Evolutionary conservation across 768 basidiomycete genomes (phyloP).

Genomic region (Crepidotus variabilis): DNA sequence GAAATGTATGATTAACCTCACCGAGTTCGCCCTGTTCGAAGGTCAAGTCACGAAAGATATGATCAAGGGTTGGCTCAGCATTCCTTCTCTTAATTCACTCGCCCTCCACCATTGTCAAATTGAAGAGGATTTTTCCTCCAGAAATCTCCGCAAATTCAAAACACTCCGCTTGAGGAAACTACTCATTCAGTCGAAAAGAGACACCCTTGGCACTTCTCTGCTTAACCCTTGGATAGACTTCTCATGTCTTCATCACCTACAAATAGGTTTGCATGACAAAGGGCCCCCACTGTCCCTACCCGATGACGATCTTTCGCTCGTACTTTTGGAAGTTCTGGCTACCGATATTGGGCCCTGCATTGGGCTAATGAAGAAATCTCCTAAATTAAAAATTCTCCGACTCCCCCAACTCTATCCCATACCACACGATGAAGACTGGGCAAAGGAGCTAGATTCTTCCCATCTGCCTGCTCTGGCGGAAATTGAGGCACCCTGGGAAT

Average conservation of each 20-base stretch:
- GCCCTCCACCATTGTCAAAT: conserved; percentile 1
- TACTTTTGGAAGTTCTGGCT: neutral
- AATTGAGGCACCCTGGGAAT: neutral
- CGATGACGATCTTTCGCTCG: neutral
- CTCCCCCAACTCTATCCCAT: neutral
- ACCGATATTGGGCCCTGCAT: neutral
- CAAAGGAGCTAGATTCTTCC: neutral
- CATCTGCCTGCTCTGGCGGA: neutral
- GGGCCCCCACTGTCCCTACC: neutral
- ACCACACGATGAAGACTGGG: neutral
- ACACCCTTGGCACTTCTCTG: too few relatives aligned
- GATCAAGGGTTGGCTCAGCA: conserved; percentile 1
- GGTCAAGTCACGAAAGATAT: conserved; percentile 10
- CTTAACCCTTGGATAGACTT: too few relatives aligned
- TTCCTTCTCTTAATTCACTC: conserved; percentile 7
- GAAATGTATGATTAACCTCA: conserved; percentile 10
- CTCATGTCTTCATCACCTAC: neutral
- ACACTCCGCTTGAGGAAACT: neutral
- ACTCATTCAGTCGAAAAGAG: neutral
- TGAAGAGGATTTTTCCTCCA: neutral
- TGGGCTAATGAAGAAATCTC: neutral
- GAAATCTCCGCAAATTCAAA: neutral
- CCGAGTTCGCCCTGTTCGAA: conserved; percentile 5
- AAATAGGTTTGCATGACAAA: neutral
- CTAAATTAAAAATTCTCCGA: neutral